Percentiles rank a stretch among this genome's conserved stretches.
These are phyloP conservation scores for Pseudognaphalium luteoalbum DNA, from an alignment of 129 eudicot genomes.

Conservation along the genomic window DNA sequence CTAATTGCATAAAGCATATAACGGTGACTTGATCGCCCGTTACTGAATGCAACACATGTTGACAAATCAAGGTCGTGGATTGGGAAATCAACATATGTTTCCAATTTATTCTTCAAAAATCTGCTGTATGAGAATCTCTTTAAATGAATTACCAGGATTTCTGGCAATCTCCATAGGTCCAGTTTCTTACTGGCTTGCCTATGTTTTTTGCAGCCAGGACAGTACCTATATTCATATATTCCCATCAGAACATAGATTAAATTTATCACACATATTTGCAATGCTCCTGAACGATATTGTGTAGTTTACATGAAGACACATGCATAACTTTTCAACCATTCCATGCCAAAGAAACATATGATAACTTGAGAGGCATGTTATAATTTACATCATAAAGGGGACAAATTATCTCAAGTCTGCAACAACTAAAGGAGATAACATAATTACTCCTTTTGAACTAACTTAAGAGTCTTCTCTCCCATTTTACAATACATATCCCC, in stretches of 20 bases:
- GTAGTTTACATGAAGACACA: background rate
- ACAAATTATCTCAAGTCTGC: background rate
- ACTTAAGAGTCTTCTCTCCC: background rate
- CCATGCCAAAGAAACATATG: conserved; percentile 1
- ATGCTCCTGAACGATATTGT: background rate
- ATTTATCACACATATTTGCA: background rate
- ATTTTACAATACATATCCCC: conserved; percentile 1
- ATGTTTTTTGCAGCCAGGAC: conserved; percentile 88
- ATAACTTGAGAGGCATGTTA: background rate
- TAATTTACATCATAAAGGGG: background rate
- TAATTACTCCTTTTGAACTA: background rate
- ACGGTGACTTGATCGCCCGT: conserved; percentile 52
- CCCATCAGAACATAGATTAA: conserved; percentile 17
- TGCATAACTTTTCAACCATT: background rate
- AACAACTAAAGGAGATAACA: background rate
- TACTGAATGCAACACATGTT: conserved; percentile 55
- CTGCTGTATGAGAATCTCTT: conserved; percentile 98
- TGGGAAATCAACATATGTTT: conserved; percentile 83
- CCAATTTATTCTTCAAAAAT: conserved; percentile 80
- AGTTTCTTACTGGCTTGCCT: conserved; percentile 91
- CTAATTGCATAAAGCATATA: conserved; percentile 93
- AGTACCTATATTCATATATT: conserved; percentile 51
- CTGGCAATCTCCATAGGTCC: conserved; percentile 95
- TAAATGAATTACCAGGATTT: conserved; percentile 84
- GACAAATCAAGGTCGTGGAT: conserved; percentile 79